Evolutionary conservation across 1,139 yeast genomes (phyloP), one percentile per base, ranked within the genome.

Genomic region (Sugiyamaella castrensis): DNA sequence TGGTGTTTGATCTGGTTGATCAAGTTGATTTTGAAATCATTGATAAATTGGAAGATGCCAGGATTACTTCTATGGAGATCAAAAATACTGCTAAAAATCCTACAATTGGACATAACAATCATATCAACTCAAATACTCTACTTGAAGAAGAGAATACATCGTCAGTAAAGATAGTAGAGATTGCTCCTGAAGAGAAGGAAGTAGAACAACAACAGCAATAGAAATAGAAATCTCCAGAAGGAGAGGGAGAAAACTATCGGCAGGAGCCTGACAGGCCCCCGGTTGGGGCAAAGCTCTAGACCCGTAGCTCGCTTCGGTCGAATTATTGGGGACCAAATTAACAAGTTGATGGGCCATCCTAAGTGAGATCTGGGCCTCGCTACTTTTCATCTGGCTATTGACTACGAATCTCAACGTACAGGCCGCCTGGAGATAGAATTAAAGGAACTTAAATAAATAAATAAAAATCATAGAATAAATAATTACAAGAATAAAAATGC

Each of bases 1-100:
- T 86, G 62, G 81, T 80, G 6, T 83, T 84, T 80, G 98, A 92
- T 65, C 61, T 91, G 4, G 62, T 92, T 3, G 97, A 92, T 64
- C 96, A 92, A 66, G 79, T 88, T 0, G 94, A 87, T 53, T 87
- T 81, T 37, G 82, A 78, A 50, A 76, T 77, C 54, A 65, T 43
- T 26, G 58, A 55, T 40, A 32, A 38, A 19, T 12, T 41, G 8
- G 49, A 39, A 24, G 52, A 48, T 19, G 43, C 24, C 12, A 34
- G 26, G 32, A 11, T 36, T 9, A 37, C 33, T 8, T 28, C 45
- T 8, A 33, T 38, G 19, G 24, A 31, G 15, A 11, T 15, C 16
- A 11, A 9, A 16, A 10, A 26, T 8, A 35, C 35, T 28, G n/a
- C 36, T 12, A 12, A 15, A 6, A 33, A 33, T 19, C 15, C 37